Conservation (phyloP, 2,329 filamentous ascomycete species). For the Penicillium sp. region DNA sequence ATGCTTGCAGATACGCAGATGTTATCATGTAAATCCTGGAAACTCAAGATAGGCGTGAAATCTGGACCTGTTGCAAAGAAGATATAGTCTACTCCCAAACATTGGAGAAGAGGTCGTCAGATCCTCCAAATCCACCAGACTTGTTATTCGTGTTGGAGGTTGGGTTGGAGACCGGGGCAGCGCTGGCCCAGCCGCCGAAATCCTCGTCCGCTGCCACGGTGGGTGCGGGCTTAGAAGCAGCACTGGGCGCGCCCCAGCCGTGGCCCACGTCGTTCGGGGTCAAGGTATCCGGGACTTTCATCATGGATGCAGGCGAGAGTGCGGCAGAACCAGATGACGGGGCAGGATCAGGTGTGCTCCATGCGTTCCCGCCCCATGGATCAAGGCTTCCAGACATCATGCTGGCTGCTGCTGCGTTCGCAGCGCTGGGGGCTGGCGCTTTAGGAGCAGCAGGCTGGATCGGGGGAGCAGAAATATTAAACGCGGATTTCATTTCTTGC, state of each 20-base stretch:
- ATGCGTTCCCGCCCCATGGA: constrained; percentile 85
- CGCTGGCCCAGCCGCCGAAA: constrained; percentile 91
- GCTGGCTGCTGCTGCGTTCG: constrained; percentile 45
- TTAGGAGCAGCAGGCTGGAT: constrained; percentile 44
- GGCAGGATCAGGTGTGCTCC: constrained; percentile 65
- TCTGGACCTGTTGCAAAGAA: constrained; percentile 23
- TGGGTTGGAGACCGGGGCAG: constrained; percentile 53
- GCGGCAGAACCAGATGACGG: constrained; percentile 42
- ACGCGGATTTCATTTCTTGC: constrained; percentile 62
- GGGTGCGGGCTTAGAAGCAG: constrained; percentile 44
- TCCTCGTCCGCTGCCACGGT: constrained; percentile 87
- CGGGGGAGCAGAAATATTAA: constrained; percentile 68
- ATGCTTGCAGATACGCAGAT: constrained; percentile 8
- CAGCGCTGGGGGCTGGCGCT: constrained; percentile 43
- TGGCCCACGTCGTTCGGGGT: constrained; percentile 63
- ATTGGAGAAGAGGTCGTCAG: constrained; percentile 89
- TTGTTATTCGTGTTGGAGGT: constrained; percentile 47
- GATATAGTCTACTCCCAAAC: constrained; percentile 71
- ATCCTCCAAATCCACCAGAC: constrained; percentile 59
- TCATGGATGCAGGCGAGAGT: constrained; percentile 35
- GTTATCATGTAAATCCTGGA: constrained; percentile 14
- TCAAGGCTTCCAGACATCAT: constrained; percentile 53
- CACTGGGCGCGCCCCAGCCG: constrained; percentile 56
- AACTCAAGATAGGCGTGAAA: not conserved
- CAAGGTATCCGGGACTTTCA: constrained; percentile 47